phyloP scores from a whole-genome alignment of 2,329 filamentous ascomycete species.

The Penicillium sumatraense region DNA sequence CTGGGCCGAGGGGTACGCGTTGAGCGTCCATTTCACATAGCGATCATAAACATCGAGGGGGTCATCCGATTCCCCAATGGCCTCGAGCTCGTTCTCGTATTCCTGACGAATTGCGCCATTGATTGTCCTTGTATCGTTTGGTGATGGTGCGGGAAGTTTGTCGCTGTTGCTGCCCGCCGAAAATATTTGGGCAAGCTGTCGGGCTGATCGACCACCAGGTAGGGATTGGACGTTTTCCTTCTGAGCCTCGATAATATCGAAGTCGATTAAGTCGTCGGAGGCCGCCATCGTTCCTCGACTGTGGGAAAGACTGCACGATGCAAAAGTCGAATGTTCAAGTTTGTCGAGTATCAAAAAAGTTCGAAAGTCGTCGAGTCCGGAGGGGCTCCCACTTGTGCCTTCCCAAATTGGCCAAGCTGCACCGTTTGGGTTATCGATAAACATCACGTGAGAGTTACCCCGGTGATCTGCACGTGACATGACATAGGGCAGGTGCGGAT shows the following conservation, averaged over 20 bases:
- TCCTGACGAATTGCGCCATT: slow-evolving; percentile 80
- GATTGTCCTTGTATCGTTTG: slow-evolving; percentile 73
- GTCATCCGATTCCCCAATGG: slow-evolving; percentile 85
- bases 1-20: slow-evolving; percentile 92
- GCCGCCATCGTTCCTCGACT: slow-evolving; percentile 51
- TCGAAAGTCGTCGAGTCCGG: not conserved
- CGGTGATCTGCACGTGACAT: slow-evolving; percentile 37
- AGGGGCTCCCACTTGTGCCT: slow-evolving; percentile 13
- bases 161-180: slow-evolving; percentile 52
- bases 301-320: no score
- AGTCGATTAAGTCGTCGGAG: slow-evolving; percentile 58
- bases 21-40: slow-evolving; percentile 95
- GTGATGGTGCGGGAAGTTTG: slow-evolving; percentile 65
- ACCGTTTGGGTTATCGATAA: slow-evolving; percentile 41
- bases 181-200: slow-evolving; percentile 80
- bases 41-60: slow-evolving; percentile 94
- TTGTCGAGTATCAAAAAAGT: not conserved
- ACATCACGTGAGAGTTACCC: slow-evolving; percentile 38
- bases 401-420: slow-evolving; percentile 7
- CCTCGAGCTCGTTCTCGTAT: slow-evolving; percentile 81
- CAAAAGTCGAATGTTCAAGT: not conserved
- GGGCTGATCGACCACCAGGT: slow-evolving; percentile 84
- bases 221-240: slow-evolving; percentile 98
- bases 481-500: not conserved
- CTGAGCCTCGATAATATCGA: slow-evolving; percentile 92